Base-by-base conservation (phyloP, 2,329 filamentous ascomycete genomes). In the Sphaerulina populicola region DNA sequence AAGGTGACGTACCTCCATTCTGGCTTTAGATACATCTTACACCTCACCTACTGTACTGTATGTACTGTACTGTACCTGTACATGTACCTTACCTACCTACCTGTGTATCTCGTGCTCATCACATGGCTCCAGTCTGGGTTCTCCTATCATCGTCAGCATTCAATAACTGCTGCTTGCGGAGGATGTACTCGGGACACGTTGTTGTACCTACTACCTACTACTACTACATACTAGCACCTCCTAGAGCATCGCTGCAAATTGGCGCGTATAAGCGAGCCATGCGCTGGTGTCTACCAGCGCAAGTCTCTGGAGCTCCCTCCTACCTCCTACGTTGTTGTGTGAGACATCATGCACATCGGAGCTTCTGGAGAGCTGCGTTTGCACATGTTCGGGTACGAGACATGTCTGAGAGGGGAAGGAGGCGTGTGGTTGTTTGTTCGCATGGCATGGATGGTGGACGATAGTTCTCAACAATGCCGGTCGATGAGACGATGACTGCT, bases 261-360 rank as follows among this genome's bases (percentile, higher is more conserved):
- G 23, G 44, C 40, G 37, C 38, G 44, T 14, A 23, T 35, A 36
- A 37, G 44, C 30, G 37, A 43, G 38, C 30, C 44, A 21, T 44
- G 29, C 12, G 12, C 15, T 30, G 21, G 29, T 33, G 37, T 38
- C n/a, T n/a, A n/a, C n/a, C n/a, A n/a, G n/a, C n/a, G n/a, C n/a
- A n/a, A n/a, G n/a, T 27, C 23, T 27, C 37, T 9, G 14, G 15
- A 35, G 27, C n/a, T 42, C 18, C 31, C 3, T 18, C 27, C 33
- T 30, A 27, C 23, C 31, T 35, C 31, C 18, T 18, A 18, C 18
- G 4, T 18, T 18, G 18, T 18, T 2, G 18, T 35, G 6, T 35
- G 31, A 35, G 31, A 35, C 31, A 35, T n/a, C n/a, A 9, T 10
- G 8, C 31, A 4, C 4, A 11, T 35, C 6, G 31, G 12, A 35